Percentiles rank a stretch among this genome's conserved stretches.
Conservation (phyloP, 2,329 filamentous ascomycete species). For the Neoarthrinium moseri region DNA sequence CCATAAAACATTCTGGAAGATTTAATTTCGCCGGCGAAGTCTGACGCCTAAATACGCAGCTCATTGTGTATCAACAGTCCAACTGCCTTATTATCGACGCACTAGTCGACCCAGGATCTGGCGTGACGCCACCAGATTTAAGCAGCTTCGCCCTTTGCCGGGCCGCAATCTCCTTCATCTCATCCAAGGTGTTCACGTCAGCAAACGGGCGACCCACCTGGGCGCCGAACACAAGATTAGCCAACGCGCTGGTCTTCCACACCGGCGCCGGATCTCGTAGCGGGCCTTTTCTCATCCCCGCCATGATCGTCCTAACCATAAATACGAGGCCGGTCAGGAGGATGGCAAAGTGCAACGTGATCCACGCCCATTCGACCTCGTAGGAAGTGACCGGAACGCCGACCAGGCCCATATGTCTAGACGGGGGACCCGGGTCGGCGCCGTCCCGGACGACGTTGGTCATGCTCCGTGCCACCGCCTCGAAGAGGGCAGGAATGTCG, state of each 20-base stretch:
- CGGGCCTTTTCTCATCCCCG: no score
- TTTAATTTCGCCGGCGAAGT: no score
- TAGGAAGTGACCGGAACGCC: not conserved
- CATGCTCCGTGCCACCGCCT: constrained; percentile 1
- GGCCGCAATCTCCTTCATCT: not conserved
- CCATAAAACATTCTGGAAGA: no score
- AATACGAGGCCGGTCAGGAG: not conserved
- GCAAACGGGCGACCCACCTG: not conserved
- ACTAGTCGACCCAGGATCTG: no score
- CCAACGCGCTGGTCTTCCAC: not conserved
- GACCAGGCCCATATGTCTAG: not conserved
- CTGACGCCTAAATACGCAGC: no score
- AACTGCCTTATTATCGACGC: no score
- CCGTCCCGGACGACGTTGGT: not conserved
- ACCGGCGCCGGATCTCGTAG: not conserved
- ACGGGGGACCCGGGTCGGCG: not conserved
- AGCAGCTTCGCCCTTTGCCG: not conserved
- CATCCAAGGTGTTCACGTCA: not conserved
- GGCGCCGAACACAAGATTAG: not conserved
- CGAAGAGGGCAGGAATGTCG: not conserved
- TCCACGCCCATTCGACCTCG: not conserved
- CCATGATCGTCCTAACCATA: not conserved
- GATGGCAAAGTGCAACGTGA: not conserved
- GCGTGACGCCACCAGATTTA: no score
- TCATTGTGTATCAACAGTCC: no score